Base-by-base conservation (phyloP, 306 rosid genomes). In the Begonia fuchsioides region DNA sequence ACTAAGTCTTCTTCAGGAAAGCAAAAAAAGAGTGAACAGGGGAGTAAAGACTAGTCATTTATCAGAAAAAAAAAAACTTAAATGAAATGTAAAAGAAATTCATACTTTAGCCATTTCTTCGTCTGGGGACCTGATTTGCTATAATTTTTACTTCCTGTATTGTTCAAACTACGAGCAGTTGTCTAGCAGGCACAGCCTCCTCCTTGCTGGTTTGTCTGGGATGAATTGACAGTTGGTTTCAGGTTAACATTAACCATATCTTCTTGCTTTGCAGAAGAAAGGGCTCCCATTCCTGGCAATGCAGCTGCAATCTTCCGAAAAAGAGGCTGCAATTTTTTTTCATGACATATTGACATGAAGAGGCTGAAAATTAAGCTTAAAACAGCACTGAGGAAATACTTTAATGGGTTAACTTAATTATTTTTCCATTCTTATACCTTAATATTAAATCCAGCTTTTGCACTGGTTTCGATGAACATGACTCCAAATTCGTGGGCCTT, bases 281-380 rank as follows among this genome's bases (percentile, higher is more conserved):
- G 97, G 62, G 93, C 67, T 56, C 81, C 93, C 97, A 84, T 90
- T 61, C 97, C 95, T 11, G 97, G 97, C 82, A 90, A 72, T n/a
- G 97, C 93, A 55, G 90, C 93, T 49, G 97, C 97, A 59, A 90
- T 90, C 76, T 84, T 90, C 51, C 95, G 93, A 66, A 90, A 90
- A 56, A 90, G 83, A 57, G 95, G 97, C 97, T 90, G 82, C 82
- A 64, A 20, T 20, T 39, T 45, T 45, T 61, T 56, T 50, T 43
- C 57, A 50, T 12, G 18, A 45, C 52, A 56, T 40, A 10, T 3
- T 20, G 32, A 20, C 32, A 13, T 50, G 10, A 51, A 54, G 44
- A 50, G 53, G 15, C 17, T 45, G 20, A 53, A 44, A 40, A 40
- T 0, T 40, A 0, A 40, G 2, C 44, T 16, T 47, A 56, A 20